Conservation (phyloP, 495 filamentous ascomycete genomes). For the Aspergillus haitiensis region DNA sequence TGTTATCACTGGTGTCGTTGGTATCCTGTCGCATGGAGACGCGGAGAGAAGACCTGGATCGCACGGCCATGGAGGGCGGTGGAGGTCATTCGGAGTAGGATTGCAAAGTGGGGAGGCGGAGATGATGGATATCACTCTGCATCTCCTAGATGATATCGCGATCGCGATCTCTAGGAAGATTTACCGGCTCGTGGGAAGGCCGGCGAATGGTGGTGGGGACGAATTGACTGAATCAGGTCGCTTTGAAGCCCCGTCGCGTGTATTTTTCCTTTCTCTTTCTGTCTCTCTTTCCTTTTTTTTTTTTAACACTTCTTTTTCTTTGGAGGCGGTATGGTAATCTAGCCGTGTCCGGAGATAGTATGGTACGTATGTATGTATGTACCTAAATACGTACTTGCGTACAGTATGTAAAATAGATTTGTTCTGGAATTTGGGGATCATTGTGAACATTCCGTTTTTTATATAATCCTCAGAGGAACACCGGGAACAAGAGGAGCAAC, state of each 20-base stretch:
- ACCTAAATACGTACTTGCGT: neutral
- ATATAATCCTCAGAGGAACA: too few species aligned
- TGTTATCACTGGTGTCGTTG: slow-evolving; percentile 26
- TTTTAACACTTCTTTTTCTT: slow-evolving; percentile 1
- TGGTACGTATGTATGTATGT: neutral
- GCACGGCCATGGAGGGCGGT: slow-evolving; percentile 37
- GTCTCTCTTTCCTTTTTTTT: too few species aligned
- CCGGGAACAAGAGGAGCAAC: too few species aligned
- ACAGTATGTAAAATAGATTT: too few species aligned
- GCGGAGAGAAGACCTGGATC: slow-evolving; percentile 41
- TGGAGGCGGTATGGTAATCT: slow-evolving; percentile 7
- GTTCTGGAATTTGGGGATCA: too few species aligned
- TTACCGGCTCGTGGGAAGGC: neutral
- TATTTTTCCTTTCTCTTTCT: neutral
- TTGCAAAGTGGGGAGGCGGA: slow-evolving; percentile 1
- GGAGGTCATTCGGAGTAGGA: slow-evolving; percentile 17
- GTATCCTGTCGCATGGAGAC: slow-evolving; percentile 37
- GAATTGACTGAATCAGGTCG: slow-evolving; percentile 9
- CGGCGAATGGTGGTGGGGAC: slow-evolving; percentile 10
- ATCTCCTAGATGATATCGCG: neutral
- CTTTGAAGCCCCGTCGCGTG: slow-evolving; percentile 11
- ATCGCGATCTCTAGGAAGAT: neutral
- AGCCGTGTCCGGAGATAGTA: neutral
- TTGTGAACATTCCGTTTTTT: too few species aligned
- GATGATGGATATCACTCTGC: slow-evolving; percentile 1